Evolutionary conservation across 805 yeast species (phyloP).

Genomic region (Lipomyces mesembrius): DNA sequence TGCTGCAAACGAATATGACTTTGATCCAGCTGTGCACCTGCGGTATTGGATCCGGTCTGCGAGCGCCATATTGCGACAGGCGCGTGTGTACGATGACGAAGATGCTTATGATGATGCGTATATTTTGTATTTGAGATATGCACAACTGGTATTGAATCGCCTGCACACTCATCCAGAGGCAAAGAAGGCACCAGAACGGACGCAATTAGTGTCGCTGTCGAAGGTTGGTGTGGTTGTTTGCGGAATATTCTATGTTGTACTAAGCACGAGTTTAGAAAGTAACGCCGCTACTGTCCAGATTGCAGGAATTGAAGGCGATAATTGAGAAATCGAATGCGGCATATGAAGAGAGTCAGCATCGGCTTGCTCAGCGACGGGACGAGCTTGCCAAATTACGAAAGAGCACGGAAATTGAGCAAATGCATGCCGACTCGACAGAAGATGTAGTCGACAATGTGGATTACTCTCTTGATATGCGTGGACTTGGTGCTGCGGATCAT

Average conservation of each 20-base stretch:
- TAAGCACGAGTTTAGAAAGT: constrained; percentile 7
- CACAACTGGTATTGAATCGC: constrained; percentile 59
- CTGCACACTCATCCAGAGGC: constrained; percentile 55
- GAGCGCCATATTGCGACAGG: constrained; percentile 54
- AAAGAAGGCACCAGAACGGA: constrained; percentile 37
- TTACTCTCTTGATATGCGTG: constrained; percentile 21
- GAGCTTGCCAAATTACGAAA: constrained; percentile 18
- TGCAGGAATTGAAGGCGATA: constrained; percentile 33
- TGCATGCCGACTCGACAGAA: not conserved
- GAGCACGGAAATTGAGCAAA: constrained; percentile 13
- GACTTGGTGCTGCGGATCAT: constrained; percentile 25
- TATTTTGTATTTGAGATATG: constrained; percentile 60
- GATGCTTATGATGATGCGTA: constrained; percentile 57
- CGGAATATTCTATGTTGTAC: not conserved
- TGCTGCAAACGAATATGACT: constrained; percentile 58
- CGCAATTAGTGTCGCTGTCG: constrained; percentile 16
- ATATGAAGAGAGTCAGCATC: constrained; percentile 11
- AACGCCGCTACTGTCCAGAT: constrained; percentile 19
- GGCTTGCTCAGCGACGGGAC: constrained; percentile 15
- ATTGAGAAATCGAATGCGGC: constrained; percentile 35
- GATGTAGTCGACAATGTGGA: not conserved
- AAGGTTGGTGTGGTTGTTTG: constrained; percentile 23
- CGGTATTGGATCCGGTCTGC: constrained; percentile 62
- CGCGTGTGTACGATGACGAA: constrained; percentile 52
- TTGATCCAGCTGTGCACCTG: constrained; percentile 56